Evolutionary conservation across 306 rosid species (phyloP), one percentile per base, ranked within the genome.

Genomic region (Gleditsia sinensis): DNA sequence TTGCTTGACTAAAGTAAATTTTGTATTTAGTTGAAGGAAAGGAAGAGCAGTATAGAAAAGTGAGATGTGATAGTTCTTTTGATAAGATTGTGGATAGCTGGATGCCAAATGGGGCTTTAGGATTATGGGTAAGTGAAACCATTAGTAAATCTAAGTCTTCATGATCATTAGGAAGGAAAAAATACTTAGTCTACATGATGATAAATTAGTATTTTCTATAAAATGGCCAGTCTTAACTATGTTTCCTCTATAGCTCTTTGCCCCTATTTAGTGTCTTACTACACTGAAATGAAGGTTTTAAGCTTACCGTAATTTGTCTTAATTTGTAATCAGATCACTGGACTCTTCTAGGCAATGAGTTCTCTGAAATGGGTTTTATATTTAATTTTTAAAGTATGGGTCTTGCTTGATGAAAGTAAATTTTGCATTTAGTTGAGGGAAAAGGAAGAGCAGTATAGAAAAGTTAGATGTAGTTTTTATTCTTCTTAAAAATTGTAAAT

Each of bases 361-460:
- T 75, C n/a, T 37, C 13, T 32, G 23, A 16, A 23, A 12, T 25
- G 14, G 55, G 12, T 48, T n/a, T n/a, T n/a, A n/a, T n/a, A n/a
- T 40, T 56, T 23, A 55, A 23, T 59, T 48, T 25, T 27, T 37
- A 16, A 58, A 8, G 24, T 21, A 55, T 67, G 39, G 9, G 4
- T 67, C 63, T 24, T 13, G 46, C 36, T 49, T 46, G 36, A 40
- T 42, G 27, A 17, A 67, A 14, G 39, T 20, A 14, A 51, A 50
- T 20, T 40, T 51, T 78, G 39, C 72, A 69, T 19, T 51, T 51
- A 53, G 48, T 60, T n/a, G 23, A 19, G n/a, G 67, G 67, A 13
- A n/a, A 19, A 34, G 28, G 30, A 34, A 17, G 30, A 61, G 19
- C 28, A n/a, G 46, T 33, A 4, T 33, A 4, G 13, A 17, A 61